Percentiles rank a stretch among this genome's conserved stretches.
Conservation (phyloP, 169 alveolate genomes). For the Plasmodium malariae region DNA sequence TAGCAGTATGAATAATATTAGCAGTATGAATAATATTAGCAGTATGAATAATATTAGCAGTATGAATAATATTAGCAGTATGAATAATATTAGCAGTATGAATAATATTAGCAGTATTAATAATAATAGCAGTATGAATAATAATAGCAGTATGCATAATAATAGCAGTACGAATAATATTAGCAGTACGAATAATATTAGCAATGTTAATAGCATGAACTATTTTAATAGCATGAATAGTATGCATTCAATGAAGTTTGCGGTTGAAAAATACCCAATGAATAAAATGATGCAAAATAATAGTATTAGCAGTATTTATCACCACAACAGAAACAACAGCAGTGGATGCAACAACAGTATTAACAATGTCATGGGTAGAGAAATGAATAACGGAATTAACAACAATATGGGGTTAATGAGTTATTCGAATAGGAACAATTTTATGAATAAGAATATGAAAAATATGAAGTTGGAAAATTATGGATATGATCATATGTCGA, state of each 20-base stretch:
- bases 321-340: background rate
- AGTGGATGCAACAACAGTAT: background rate
- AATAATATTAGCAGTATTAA: no score
- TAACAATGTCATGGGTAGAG: slow-evolving; percentile 13
- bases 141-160: no score
- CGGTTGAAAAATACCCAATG: background rate
- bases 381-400: slow-evolving; percentile 1
- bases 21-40: no score
- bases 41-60: no score
- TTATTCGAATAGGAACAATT: slow-evolving; percentile 23
- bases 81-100: no score
- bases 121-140: no score
- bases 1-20: no score
- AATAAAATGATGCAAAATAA: slow-evolving; percentile 7
- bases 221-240: no score
- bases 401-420: slow-evolving; percentile 19
- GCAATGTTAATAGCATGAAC: no score
- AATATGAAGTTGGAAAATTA: slow-evolving; percentile 32
- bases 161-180: no score
- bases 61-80: no score
- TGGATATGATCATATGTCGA: slow-evolving; percentile 14
- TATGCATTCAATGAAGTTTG: no score
- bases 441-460: slow-evolving; percentile 42
- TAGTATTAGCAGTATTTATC: slow-evolving; percentile 1
- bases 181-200: background rate